phyloP scores from a whole-genome alignment of 192 early-diverging fungal species.

The Radiomyces spectabilis region DNA sequence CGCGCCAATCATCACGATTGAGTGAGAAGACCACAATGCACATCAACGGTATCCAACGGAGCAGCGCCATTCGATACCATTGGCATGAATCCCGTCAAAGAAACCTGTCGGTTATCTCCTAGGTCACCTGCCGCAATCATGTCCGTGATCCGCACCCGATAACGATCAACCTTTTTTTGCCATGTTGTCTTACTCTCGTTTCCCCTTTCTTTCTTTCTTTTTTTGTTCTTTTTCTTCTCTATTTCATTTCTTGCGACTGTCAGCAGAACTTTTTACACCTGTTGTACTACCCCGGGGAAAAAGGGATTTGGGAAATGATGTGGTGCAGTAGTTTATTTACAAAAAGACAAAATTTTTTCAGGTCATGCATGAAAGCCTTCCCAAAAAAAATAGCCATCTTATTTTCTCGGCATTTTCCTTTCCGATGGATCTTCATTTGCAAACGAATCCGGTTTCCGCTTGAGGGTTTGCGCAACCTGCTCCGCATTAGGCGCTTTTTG shows the following conservation, averaged over 20 bases:
- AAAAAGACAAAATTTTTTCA: background rate
- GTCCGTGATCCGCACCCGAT: too few relatives aligned
- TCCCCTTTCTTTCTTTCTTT: background rate
- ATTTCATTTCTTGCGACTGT: background rate
- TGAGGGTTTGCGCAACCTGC: background rate
- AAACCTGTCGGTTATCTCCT: too few relatives aligned
- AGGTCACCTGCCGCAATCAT: too few relatives aligned
- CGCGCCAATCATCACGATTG: too few relatives aligned
- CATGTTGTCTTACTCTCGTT: background rate
- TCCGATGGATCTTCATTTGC: background rate
- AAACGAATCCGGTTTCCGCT: constrained; percentile 10
- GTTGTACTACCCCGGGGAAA: too few relatives aligned
- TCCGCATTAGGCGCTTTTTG: constrained; percentile 31
- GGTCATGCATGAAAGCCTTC: background rate
- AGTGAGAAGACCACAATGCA: too few relatives aligned
- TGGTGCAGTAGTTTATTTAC: background rate
- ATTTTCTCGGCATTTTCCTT: background rate
- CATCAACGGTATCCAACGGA: too few relatives aligned
- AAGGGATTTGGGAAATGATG: too few relatives aligned
- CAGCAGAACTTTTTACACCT: background rate
- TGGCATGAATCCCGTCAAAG: too few relatives aligned
- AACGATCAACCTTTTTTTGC: constrained; percentile 10
- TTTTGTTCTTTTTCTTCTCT: background rate
- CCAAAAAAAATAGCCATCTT: background rate
- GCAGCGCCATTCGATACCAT: too few relatives aligned